These are phyloP conservation scores for Heterobasidion irregulare DNA, from an alignment of 1,284 basidiomycete species.

Conservation along the genomic window DNA sequence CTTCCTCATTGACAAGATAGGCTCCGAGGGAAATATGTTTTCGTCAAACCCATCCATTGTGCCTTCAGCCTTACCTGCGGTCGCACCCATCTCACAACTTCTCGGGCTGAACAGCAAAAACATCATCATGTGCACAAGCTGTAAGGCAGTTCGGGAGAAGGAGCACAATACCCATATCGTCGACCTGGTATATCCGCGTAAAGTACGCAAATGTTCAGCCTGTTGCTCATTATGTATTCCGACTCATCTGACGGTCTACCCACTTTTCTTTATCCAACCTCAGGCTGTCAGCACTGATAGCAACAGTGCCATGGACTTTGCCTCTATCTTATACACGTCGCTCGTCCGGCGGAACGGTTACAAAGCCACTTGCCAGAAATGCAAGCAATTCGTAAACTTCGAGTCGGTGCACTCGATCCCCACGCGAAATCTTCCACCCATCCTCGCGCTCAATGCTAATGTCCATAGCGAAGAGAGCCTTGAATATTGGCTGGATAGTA, in stretches of 20 bases:
- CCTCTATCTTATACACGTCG: conserved; percentile 68
- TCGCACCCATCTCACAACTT: conserved; percentile 72
- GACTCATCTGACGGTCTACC: no score
- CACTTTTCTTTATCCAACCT: no score
- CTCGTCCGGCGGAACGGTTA: conserved; percentile 77
- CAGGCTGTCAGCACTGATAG: no score
- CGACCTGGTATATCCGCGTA: conserved; percentile 86
- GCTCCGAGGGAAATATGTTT: conserved; percentile 58
- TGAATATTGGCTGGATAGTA: conserved; percentile 70
- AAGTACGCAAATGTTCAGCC: conserved; percentile 32
- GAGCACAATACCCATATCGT: conserved; percentile 73
- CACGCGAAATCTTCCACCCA: conserved; percentile 65
- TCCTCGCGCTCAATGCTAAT: conserved; percentile 85
- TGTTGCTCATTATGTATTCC: neutral
- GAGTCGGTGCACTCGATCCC: conserved; percentile 67
- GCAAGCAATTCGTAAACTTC: conserved; percentile 72
- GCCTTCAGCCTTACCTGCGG: conserved; percentile 22
- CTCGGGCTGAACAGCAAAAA: conserved; percentile 74
- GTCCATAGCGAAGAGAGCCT: conserved; percentile 74
- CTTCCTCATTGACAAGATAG: conserved; percentile 81
- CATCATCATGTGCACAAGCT: conserved; percentile 68
- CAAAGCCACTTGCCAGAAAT: conserved; percentile 81
- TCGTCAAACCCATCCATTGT: conserved; percentile 52
- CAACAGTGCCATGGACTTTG: conserved; percentile 41
- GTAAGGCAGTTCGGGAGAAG: conserved; percentile 65